phyloP scores from a whole-genome alignment of 257 asterid genomes.

The Fraxinus americana region DNA sequence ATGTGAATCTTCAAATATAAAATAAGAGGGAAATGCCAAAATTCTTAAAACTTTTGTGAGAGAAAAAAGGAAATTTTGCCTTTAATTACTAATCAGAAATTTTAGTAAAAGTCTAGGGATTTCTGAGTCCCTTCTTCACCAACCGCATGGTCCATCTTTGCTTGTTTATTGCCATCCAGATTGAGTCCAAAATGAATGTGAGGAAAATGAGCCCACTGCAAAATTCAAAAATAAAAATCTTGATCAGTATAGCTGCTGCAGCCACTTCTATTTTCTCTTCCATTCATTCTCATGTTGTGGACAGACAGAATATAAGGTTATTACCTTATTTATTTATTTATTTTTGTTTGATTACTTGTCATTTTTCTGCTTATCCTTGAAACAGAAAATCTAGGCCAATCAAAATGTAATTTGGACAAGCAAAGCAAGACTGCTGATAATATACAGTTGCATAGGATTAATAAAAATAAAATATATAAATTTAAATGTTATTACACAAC shows the following conservation, averaged over 20 bases:
- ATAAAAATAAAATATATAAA: no score
- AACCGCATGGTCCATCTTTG: constrained; percentile 69
- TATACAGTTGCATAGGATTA: neutral
- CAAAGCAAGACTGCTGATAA: neutral
- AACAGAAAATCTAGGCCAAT: neutral
- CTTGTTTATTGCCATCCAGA: constrained; percentile 70
- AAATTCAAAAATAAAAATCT: neutral
- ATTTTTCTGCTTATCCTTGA: neutral
- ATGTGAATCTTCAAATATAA: neutral
- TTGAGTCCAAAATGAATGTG: constrained; percentile 87
- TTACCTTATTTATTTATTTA: no score
- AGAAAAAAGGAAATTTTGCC: constrained; percentile 20
- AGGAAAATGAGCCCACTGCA: constrained; percentile 99
- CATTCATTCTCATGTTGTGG: no score
- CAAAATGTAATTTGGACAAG: neutral
- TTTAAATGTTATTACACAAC: neutral
- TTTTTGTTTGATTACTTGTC: neutral
- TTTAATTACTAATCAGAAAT: constrained; percentile 2
- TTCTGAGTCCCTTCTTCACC: constrained; percentile 57
- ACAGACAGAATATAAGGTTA: no score
- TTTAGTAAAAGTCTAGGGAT: constrained; percentile 51
- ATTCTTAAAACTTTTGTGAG: constrained; percentile 26
- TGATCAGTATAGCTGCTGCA: no score
- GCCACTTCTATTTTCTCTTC: no score
- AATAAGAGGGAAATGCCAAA: constrained; percentile 31